Evolutionary conservation across 768 basidiomycete genomes (phyloP), one percentile per base, ranked within the genome.

Genomic region (Russula vinacea): DNA sequence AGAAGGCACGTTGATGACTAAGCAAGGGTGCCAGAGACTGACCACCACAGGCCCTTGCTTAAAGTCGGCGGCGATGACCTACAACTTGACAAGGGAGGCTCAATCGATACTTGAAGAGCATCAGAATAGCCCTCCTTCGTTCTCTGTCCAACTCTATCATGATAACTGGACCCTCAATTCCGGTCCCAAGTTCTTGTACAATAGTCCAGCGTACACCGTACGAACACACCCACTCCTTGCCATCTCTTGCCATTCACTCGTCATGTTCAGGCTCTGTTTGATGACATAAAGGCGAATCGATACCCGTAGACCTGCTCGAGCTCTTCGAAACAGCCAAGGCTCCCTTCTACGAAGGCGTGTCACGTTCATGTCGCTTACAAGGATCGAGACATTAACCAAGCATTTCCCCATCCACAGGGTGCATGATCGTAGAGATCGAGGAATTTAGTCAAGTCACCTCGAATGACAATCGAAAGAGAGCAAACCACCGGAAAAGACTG

Each of bases 101-200:
- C 77, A 86, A 71, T 82, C 84, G 35, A 77, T 92, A 3, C 77
- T 91, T 55, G 81, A 83, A 63, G 80, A 78, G 66, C 81, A 84
- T 37, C 79, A 83, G 69, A 71, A 72, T 4, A 78, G 80, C 16
- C 82, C 84, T 1, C 85, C 91, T 1, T 94, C 92, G 17, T 90
- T 94, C 73, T 83, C 86, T 11, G 83, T 94, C 5, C 86, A 91
- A 69, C 79, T 94, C 49, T 81, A 90, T 74, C 80, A 83, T 29
- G 92, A 92, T 70, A 79, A 90, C 73, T 94, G 92, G 92, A 83
- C 84, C 4, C 79, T 94, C 53, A 93, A 93, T 71, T 85, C 83
- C 64, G 87, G 89, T 49, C 83, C 86, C 69, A 91, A 90, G 79
- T 92, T 90, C 72, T 77, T 87, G 61, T 92, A 93, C 73, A 87